These are phyloP conservation scores for Tardiomyces blankii DNA, from an alignment of 1,139 yeast species.

Conservation along the genomic window DNA sequence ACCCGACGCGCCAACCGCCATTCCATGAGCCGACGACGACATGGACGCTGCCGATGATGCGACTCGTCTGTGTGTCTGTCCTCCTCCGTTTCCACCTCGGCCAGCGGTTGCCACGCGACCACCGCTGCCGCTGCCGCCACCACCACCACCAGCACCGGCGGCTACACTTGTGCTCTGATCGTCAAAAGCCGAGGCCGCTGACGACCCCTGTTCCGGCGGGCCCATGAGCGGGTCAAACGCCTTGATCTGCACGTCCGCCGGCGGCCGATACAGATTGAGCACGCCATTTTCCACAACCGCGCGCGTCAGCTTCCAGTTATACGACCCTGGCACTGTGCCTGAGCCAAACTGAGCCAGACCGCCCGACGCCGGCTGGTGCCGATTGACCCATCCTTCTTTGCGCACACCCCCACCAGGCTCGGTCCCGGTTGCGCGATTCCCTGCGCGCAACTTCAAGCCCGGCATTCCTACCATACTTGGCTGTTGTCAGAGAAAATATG, in stretches of 20 bases:
- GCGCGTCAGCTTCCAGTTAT: slow-evolving; percentile 21
- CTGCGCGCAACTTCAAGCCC: too few species aligned
- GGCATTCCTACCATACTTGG: too few species aligned
- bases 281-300: slow-evolving; percentile 22
- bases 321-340: slow-evolving; percentile 3
- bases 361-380: slow-evolving; percentile 6
- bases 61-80: background rate
- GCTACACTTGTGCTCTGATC: too few species aligned
- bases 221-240: slow-evolving; percentile 6
- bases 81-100: too few species aligned
- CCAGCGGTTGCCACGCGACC: background rate
- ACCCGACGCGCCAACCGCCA: background rate
- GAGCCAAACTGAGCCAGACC: slow-evolving; percentile 16
- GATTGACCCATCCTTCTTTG: background rate
- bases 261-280: slow-evolving; percentile 21
- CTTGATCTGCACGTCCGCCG: slow-evolving; percentile 16
- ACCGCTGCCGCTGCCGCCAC: too few species aligned
- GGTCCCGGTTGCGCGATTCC: too few species aligned
- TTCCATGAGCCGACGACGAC: background rate
- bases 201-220: background rate
- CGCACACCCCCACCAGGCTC: background rate
- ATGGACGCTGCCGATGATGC: background rate
- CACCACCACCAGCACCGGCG: too few species aligned
- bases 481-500: too few species aligned
- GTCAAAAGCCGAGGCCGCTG: background rate